Percentiles rank a stretch among this genome's conserved stretches.
Conservation (phyloP, 2,329 filamentous ascomycete genomes). For the Taxawa tesnikishii region DNA sequence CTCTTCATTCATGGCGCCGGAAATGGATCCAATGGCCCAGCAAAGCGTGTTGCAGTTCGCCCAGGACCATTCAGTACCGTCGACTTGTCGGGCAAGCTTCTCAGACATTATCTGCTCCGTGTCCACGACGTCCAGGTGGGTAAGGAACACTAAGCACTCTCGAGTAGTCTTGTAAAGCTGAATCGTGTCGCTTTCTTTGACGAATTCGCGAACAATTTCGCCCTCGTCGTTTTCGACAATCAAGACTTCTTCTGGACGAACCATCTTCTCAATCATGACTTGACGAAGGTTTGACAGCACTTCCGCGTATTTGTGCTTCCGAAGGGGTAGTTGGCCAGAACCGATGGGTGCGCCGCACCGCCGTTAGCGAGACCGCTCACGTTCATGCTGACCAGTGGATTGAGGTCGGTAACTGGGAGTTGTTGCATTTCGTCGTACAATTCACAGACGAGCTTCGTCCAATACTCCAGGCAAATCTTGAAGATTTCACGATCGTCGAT, state of each 20-base stretch:
- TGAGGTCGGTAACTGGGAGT: constrained; percentile 83
- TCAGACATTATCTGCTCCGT: constrained; percentile 99
- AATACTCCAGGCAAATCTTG: constrained; percentile 98
- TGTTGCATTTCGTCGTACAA: constrained; percentile 98
- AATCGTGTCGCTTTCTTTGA: constrained; percentile 98
- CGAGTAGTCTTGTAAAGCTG: constrained; percentile 98
- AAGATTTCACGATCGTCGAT: constrained; percentile 99
- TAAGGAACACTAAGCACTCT: constrained; percentile 93
- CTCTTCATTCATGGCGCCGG: constrained; percentile 97
- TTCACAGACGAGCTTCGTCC: constrained; percentile 96
- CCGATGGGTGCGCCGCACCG: constrained; percentile 70
- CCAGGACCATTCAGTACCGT: constrained; percentile 96
- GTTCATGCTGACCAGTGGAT: constrained; percentile 73
- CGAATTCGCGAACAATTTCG: constrained; percentile 96
- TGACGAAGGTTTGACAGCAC: constrained; percentile 86
- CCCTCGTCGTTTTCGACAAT: constrained; percentile 99
- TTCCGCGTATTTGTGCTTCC: constrained; percentile 96
- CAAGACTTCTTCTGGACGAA: constrained; percentile 89
- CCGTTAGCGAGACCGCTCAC: constrained; percentile 59
- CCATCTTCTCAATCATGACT: constrained; percentile 99
- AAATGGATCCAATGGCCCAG: constrained; percentile 98
- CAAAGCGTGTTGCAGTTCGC: constrained; percentile 98
- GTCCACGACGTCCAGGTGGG: constrained; percentile 92
- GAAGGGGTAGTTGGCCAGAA: constrained; percentile 86
- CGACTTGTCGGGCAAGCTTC: constrained; percentile 89